Conservation (phyloP, 2,329 filamentous ascomycete genomes). For the Sclerotinia glacialis region DNA sequence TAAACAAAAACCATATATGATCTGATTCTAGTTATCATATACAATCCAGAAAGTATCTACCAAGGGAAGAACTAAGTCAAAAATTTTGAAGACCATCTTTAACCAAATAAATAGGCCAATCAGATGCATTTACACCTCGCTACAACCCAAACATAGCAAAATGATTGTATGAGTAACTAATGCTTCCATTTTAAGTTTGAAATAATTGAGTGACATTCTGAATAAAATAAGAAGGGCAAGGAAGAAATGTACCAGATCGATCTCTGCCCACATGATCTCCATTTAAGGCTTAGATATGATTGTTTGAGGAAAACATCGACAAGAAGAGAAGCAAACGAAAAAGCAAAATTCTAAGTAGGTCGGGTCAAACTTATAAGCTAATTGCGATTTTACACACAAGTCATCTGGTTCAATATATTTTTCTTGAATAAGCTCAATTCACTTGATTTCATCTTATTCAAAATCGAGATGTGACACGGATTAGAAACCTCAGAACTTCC, state of each 20-base stretch:
- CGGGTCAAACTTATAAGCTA: background rate
- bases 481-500: background rate
- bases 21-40: no score
- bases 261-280: background rate
- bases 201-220: background rate
- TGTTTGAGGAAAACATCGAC: background rate
- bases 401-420: background rate
- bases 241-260: background rate
- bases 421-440: background rate
- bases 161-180: background rate
- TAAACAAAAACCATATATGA: no score
- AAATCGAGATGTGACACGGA: background rate
- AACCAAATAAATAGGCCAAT: conserved; percentile 14
- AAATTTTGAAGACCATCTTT: no score
- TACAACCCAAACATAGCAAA: background rate
- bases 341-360: background rate
- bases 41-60: no score
- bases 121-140: background rate
- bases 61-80: no score
- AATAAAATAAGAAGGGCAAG: background rate
- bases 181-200: background rate
- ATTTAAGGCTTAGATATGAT: background rate
- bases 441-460: background rate
- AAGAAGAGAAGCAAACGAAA: background rate
- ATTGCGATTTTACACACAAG: background rate